Percentiles rank a stretch among this genome's conserved stretches.
Conservation (phyloP, 2,329 filamentous ascomycete genomes). For the Fusarium hainanense region DNA sequence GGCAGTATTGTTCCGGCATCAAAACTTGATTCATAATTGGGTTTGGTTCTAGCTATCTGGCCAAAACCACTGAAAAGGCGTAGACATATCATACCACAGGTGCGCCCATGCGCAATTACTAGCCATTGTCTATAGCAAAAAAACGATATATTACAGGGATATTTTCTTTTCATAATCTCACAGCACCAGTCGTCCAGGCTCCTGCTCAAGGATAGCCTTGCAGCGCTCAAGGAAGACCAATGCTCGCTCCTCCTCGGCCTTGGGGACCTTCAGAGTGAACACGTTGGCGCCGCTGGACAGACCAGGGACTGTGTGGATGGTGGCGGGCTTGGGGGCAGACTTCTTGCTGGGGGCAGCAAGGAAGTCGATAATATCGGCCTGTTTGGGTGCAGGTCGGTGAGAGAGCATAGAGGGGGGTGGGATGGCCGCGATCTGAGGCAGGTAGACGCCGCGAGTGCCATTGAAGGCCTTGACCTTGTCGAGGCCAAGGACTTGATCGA, state of each 20-base stretch:
- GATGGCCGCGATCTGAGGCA: conserved; percentile 75
- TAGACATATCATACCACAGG: conserved; percentile 31
- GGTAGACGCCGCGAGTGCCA: conserved; percentile 71
- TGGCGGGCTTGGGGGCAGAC: conserved; percentile 40
- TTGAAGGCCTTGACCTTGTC: conserved; percentile 59
- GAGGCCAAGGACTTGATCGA: conserved; percentile 86
- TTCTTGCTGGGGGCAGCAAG: conserved; percentile 62
- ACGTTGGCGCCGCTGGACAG: conserved; percentile 73
- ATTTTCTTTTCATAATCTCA: conserved; percentile 50
- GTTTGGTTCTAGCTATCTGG: conserved; percentile 24
- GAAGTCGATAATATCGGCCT: conserved; percentile 84
- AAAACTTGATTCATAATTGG: conserved; percentile 26
- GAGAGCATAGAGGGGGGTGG: conserved; percentile 56
- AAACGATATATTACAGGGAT: conserved; percentile 49
- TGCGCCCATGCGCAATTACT: conserved; percentile 36
- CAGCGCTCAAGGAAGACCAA: conserved; percentile 85
- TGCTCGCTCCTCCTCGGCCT: conserved; percentile 84
- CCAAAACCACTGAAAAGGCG: conserved; percentile 14
- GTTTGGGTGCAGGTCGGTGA: conserved; percentile 47
- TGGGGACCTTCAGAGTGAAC: conserved; percentile 83
- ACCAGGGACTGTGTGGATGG: conserved; percentile 55
- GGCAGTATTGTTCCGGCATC: conserved; percentile 1
- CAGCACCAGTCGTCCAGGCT: conserved; percentile 79
- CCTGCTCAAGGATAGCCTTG: conserved; percentile 83
- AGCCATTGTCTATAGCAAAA: conserved; percentile 44